Evolutionary conservation across 495 filamentous ascomycete species (phyloP).

Genomic region (Achaetomiella virescens): DNA sequence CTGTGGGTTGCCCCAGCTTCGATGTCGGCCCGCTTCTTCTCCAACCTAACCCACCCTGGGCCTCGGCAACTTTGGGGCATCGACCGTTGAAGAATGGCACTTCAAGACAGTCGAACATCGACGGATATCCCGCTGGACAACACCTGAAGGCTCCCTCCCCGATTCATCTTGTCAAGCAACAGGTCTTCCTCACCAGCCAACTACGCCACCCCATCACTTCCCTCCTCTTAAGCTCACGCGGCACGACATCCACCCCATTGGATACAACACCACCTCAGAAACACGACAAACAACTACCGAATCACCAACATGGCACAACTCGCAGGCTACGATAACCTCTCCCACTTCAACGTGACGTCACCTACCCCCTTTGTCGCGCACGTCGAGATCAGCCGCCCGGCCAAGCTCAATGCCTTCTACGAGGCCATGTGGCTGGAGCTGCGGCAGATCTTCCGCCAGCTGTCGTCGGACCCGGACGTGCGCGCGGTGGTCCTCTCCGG

Average conservation of each 20-base stretch:
- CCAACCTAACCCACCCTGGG: background rate
- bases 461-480: conserved; percentile 66
- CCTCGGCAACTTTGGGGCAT: conserved; percentile 2
- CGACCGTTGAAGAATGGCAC: background rate
- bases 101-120: background rate
- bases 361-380: conserved; percentile 72
- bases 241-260: background rate
- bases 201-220: background rate
- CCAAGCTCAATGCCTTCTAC: conserved; percentile 86
- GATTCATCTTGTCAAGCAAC: background rate
- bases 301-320: background rate
- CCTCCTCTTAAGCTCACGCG: background rate
- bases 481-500: conserved; percentile 78
- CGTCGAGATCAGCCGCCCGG: conserved; percentile 86
- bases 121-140: background rate
- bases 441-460: conserved; percentile 59
- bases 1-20: conserved; percentile 1
- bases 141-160: too few relatives aligned
- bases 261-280: background rate
- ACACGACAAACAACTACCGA: background rate
- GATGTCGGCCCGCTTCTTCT: conserved; percentile 10
- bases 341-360: conserved; percentile 72
- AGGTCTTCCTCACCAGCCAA: background rate
- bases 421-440: conserved; percentile 90
- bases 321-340: conserved; percentile 39